Conservation (phyloP, 257 asterid genomes). For the Solanum rostratum region DNA sequence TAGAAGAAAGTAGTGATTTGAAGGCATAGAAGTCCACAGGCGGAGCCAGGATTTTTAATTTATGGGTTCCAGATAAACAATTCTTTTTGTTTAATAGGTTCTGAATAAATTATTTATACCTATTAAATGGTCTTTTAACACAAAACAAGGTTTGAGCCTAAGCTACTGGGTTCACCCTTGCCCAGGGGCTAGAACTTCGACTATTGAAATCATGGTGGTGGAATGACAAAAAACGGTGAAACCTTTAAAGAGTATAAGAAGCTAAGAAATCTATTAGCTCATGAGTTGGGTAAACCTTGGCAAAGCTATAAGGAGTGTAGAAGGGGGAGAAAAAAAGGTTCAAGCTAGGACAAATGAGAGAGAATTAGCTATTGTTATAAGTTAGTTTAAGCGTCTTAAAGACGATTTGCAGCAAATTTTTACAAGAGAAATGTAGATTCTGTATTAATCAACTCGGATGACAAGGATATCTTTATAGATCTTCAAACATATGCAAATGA, state of each 20-base stretch:
- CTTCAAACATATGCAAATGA: not conserved
- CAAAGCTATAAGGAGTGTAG: not conserved
- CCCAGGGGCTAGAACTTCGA: not conserved
- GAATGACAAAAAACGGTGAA: not conserved
- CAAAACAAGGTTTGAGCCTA: not conserved
- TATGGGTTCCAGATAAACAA: not conserved
- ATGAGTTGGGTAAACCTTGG: not conserved
- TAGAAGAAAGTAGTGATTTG: not conserved
- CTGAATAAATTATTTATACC: not conserved
- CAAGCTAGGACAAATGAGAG: not conserved
- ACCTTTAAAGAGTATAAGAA: not conserved
- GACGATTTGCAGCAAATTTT: not conserved
- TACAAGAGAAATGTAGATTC: not conserved
- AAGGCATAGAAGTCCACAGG: not conserved
- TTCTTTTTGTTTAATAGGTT: not conserved
- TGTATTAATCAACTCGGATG: not conserved
- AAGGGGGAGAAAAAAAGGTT: not conserved
- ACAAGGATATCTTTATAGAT: not conserved
- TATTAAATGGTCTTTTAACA: not conserved
- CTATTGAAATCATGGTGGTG: not conserved
- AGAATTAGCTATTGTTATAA: not conserved
- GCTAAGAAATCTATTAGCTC: not conserved
- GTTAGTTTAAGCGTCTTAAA: not conserved
- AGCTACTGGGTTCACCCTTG: not conserved
- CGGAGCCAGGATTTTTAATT: not conserved